Percentiles rank a stretch among this genome's conserved stretches.
Conservation (phyloP, 1,139 yeast species). For the Kluyveromyces marxianus region DNA sequence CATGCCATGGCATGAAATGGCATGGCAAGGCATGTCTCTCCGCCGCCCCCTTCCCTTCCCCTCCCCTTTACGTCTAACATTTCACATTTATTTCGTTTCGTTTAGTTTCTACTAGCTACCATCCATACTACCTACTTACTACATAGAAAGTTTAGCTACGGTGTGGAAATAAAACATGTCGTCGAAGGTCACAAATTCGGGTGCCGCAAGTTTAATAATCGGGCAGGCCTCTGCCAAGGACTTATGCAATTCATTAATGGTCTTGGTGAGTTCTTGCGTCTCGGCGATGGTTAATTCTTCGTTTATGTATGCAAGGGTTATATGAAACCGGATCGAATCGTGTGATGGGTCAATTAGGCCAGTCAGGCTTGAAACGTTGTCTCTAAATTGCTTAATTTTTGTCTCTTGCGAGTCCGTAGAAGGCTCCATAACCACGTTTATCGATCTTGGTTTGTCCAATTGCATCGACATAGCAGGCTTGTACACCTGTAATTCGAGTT, state of each 20-base stretch:
- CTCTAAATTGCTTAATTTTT: neutral
- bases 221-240: neutral
- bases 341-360: constrained; percentile 4
- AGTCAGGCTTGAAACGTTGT: neutral
- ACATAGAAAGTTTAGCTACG: neutral
- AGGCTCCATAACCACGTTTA: constrained; percentile 3
- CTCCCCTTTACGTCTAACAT: no score
- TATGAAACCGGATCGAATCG: constrained; percentile 1
- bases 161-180: constrained; percentile 3
- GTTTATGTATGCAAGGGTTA: constrained; percentile 3
- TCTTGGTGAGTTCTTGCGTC: neutral
- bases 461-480: neutral
- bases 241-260: neutral
- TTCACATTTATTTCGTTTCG: no score
- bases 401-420: neutral
- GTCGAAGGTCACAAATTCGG: constrained; percentile 3
- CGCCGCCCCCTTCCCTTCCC: no score
- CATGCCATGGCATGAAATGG: no score
- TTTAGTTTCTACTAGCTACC: no score
- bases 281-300: neutral
- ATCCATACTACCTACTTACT: no score
- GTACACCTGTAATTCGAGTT: neutral
- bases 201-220: neutral
- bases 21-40: no score
- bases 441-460: neutral